phyloP scores from a whole-genome alignment of 805 yeast species.

The Candida ipomoeae region DNA sequence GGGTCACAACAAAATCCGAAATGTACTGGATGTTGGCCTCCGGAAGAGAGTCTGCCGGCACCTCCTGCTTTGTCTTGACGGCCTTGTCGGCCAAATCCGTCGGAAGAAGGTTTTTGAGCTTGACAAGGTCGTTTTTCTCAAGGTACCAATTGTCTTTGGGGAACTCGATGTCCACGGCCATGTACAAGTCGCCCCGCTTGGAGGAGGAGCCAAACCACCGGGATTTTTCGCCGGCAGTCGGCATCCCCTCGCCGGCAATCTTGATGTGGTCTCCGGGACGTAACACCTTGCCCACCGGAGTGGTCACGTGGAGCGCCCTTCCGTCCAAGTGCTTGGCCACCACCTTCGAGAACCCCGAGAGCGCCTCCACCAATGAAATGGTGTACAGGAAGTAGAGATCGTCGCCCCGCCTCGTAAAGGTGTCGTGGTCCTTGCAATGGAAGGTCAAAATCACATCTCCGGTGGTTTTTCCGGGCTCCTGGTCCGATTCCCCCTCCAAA shows the following conservation, averaged over 20 bases:
- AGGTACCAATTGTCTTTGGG: conserved; percentile 83
- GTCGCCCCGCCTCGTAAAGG: conserved; percentile 53
- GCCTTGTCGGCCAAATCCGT: conserved; percentile 19
- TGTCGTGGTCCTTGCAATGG: conserved; percentile 44
- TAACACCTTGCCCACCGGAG: conserved; percentile 76
- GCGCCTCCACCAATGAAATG: conserved; percentile 72
- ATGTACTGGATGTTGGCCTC: conserved; percentile 38
- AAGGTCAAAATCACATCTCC: conserved; percentile 75
- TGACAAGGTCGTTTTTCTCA: conserved; percentile 61
- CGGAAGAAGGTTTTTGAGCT: conserved; percentile 55
- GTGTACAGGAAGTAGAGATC: conserved; percentile 60
- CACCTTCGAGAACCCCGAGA: conserved; percentile 73
- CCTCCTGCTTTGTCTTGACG: conserved; percentile 22
- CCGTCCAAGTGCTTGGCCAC: conserved; percentile 76
- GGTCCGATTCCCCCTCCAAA: conserved; percentile 70
- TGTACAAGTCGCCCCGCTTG: conserved; percentile 63
- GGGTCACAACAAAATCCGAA: conserved; percentile 30
- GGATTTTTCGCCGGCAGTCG: conserved; percentile 36
- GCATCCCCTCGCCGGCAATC: conserved; percentile 81
- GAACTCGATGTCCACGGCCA: conserved; percentile 69
- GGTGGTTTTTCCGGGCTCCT: conserved; percentile 63
- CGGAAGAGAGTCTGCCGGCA: conserved; percentile 25
- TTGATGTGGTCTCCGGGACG: conserved; percentile 69
- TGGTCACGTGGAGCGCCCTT: conserved; percentile 58
- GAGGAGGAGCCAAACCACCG: conserved; percentile 20